phyloP scores from a whole-genome alignment of 1,284 basidiomycete genomes.

The Leccinum fallax region DNA sequence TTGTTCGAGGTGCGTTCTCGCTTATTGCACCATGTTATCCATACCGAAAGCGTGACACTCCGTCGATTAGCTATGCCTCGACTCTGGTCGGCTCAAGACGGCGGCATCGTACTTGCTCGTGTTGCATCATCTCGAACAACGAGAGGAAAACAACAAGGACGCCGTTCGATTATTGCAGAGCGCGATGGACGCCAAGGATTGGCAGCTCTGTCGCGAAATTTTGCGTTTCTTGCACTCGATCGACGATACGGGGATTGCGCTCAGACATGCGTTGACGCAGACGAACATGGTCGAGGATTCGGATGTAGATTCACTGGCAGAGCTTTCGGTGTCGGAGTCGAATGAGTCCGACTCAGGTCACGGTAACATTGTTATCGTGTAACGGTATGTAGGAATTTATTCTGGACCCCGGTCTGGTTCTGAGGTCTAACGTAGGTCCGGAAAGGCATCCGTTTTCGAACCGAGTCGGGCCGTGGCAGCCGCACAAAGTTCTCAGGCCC shows the following conservation, averaged over 20 bases:
- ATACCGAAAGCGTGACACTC: not conserved
- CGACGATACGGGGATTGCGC: conserved; percentile 79
- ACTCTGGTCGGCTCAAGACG: conserved; percentile 77
- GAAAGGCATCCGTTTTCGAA: not conserved
- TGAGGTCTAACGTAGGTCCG: not conserved
- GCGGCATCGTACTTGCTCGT: conserved; percentile 94
- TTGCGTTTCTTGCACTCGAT: conserved; percentile 91
- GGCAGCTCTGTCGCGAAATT: conserved; percentile 84
- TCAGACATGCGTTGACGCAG: conserved; percentile 60
- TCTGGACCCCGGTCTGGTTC: not conserved
- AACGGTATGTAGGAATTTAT: conserved; percentile 3
- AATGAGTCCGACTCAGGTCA: not conserved
- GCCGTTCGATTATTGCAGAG: conserved; percentile 76
- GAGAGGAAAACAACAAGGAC: conserved; percentile 79
- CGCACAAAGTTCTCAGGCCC: not conserved
- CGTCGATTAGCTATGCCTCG: conserved; percentile 68
- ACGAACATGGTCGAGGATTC: conserved; percentile 31
- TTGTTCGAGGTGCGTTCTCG: conserved; percentile 78
- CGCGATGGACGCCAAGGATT: conserved; percentile 75
- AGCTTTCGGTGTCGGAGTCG: not conserved
- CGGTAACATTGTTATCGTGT: not conserved
- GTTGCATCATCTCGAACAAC: conserved; percentile 89
- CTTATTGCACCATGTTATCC: not conserved
- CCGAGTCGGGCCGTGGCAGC: not conserved
- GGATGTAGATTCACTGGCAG: not conserved